Evolutionary conservation across 106 monocot species (phyloP).

Genomic region (Dendrobium catenatum): DNA sequence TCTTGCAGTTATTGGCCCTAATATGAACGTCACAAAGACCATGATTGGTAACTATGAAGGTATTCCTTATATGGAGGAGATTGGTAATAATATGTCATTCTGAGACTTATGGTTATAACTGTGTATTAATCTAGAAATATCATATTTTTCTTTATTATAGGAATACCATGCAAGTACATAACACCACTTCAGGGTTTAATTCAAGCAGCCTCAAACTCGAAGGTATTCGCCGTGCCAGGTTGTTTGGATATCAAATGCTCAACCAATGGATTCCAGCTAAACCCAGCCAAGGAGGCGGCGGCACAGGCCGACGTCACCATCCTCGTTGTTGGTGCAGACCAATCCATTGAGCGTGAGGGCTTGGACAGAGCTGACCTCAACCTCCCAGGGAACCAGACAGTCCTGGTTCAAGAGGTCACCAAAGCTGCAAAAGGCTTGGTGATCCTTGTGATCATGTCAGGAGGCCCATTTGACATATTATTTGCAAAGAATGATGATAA

Average conservation of each 20-base stretch:
- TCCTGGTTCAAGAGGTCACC: conserved; percentile 55
- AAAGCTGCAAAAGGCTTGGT: conserved; percentile 76
- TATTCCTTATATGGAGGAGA: background rate
- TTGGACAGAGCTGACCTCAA: conserved; percentile 56
- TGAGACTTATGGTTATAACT: background rate
- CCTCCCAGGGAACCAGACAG: conserved; percentile 71
- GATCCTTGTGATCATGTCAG: conserved; percentile 94
- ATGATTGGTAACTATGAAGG: conserved; percentile 99
- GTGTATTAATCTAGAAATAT: background rate
- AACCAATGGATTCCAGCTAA: conserved; percentile 44
- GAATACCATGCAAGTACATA: conserved; percentile 74
- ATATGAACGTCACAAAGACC: conserved; percentile 78
- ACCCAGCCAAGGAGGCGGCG: conserved; percentile 60
- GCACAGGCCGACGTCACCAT: conserved; percentile 66
- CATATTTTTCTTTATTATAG: conserved; percentile 13
- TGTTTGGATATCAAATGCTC: conserved; percentile 57
- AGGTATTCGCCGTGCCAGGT: conserved; percentile 36
- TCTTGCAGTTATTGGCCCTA: conserved; percentile 89
- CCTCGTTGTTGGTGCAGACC: conserved; percentile 73
- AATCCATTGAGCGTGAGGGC: conserved; percentile 69
- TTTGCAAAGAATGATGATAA: conserved; percentile 49
- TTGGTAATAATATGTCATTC: no score
- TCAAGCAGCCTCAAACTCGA: conserved; percentile 13
- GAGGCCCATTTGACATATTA: conserved; percentile 74
- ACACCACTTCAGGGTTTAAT: conserved; percentile 81